Base-by-base conservation (phyloP, 2,329 filamentous ascomycete genomes). In the Cladorrhinum sp. region DNA sequence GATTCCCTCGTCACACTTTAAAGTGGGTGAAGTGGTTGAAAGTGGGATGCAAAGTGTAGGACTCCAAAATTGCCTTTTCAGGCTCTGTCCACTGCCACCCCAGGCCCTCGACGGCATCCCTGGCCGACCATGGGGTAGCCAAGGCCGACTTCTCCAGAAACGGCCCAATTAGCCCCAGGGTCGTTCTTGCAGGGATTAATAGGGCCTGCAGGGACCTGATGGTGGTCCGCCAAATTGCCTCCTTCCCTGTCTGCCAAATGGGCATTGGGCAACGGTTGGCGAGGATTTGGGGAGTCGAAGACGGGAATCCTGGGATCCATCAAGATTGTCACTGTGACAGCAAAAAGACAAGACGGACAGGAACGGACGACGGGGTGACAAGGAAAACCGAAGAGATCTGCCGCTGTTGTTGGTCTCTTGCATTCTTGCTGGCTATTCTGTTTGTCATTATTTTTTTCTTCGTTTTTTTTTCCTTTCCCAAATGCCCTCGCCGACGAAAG, bases 171-270 rank as follows among this genome's bases (percentile, higher is more conserved):
- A 61, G 42, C 56, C 58, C 60, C 36, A 58, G 52, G 58, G 61
- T 62, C 60, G 58, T 48, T 24, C 30, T 59, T 57, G 57, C 67
- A 66, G 60, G 68, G 66, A 64, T 67, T 59, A 62, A 65, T 65
- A 65, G 63, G 65, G 61, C 63, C 60, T 62, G 66, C 66, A 65
- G 63, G 65, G 61, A 63, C 60, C 66, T 55, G 55, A 60, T 61
- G 63, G 61, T 67, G 66, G 63, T 67, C 59, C 64, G 63, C 63
- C 65, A 68, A 70, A 70, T 70, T 69, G 67, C 67, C 63, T 63
- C 62, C 65, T 59, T 28, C 54, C 12, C 61, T 42, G 10, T n/a
- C 36, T 42, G 36, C 36, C 36, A 42, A 42, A 42, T 42, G 36
- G 36, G 62, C 58, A 54, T n/a, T 18, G 61, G 62, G 63, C 57